Base-by-base conservation (phyloP, 495 filamentous ascomycete species). In the Aspergillus campestris region DNA sequence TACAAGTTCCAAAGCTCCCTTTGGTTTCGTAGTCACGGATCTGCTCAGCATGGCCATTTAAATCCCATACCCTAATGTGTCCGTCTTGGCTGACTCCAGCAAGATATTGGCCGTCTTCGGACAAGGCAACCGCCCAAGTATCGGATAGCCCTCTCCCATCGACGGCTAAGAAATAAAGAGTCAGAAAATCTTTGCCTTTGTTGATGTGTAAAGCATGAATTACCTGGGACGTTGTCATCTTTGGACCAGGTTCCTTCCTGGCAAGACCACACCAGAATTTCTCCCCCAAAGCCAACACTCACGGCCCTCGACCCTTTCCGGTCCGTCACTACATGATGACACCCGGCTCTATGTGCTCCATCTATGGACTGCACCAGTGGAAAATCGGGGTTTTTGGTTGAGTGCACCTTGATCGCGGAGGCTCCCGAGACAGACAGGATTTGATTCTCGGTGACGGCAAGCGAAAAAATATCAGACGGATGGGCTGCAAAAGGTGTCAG, bases 11-110 rank as follows among this genome's bases (percentile, higher is more conserved):
- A 67, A 95, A 97, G 45, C 81, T 84, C 29, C 83, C 83, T 34
- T 94, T 94, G 0, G 94, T 96, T 64, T 94, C 86, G 53, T 89
- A 94, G 49, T 89, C 79, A 44, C 80, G 74, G 42, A 95, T 81
- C 53, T 78, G 81, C 34, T 70, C 67, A 7, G 69, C 72, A 38
- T 61, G 51, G 12, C 61, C 62, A 44, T 51, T 58, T 27, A 87
- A 59, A 58, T 94, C 84, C 89, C 91, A 97, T 31, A 96, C 84
- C 47, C 87, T 87, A 45, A 96, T 80, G 41, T 82, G 77, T 5
- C 94, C 92, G 58, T 91, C 82, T 53, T 84, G 82, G 6, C 86
- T 86, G 12, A 86, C 87, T 52, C 80, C 79, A 33, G 87, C 89
- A 29, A 97, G 73, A 55, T 84, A 89, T 45, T 80, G 74, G 34